These are phyloP conservation scores for Aspergillus pseudonomiae DNA, from an alignment of 2,329 filamentous ascomycete species.

Conservation along the genomic window DNA sequence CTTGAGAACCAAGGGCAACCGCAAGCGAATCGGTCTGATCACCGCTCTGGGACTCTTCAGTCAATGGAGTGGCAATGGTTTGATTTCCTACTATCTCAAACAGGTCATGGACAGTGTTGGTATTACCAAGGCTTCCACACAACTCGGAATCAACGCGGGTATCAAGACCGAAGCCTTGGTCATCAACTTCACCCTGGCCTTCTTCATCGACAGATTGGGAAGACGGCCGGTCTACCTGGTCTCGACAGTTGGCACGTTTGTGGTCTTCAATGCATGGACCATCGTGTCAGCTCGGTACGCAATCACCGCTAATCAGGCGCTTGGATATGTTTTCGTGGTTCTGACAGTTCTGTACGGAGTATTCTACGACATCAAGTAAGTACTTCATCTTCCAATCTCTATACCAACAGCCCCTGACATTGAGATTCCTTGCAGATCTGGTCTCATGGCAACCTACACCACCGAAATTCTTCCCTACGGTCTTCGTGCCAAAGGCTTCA, in stretches of 20 bases:
- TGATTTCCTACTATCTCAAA: conserved; percentile 43
- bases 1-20: conserved; percentile 54
- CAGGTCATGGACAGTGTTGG: conserved; percentile 41
- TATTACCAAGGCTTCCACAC: conserved; percentile 38
- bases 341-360: too few species aligned
- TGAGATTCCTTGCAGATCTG: too few species aligned
- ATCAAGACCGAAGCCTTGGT: conserved; percentile 43
- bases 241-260: conserved; percentile 45
- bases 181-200: conserved; percentile 37
- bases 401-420: conserved; percentile 4
- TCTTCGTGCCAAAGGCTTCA: conserved; percentile 50
- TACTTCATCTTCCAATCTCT: neutral
- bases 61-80: conserved; percentile 58
- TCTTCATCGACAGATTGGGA: conserved; percentile 42
- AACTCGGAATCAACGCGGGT: conserved; percentile 45
- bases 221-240: conserved; percentile 47
- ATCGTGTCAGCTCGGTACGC: too few species aligned
- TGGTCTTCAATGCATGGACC: too few species aligned
- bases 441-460: conserved; percentile 37
- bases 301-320: conserved; percentile 8
- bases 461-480: conserved; percentile 51
- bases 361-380: too few species aligned
- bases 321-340: too few species aligned
- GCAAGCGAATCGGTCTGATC: conserved; percentile 55
- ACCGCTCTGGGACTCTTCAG: conserved; percentile 57